Base-by-base conservation (phyloP, 768 basidiomycete species). In the Tremella mesenterica region DNA sequence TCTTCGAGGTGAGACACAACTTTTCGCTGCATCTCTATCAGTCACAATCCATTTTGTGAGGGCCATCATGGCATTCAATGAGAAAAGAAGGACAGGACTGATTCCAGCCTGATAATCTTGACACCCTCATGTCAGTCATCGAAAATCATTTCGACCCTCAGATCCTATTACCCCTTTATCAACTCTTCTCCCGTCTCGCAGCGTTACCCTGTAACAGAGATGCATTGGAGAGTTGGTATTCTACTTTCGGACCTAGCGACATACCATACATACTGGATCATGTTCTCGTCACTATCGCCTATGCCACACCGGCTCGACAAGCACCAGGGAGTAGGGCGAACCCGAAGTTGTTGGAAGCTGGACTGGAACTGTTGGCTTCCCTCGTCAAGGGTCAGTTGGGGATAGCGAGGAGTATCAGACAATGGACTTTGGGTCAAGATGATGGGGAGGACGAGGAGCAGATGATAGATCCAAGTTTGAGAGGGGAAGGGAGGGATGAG, bases 281-380 rank as follows among this genome's bases (percentile, higher is more conserved):
- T 36, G 51, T 67, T 1, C 33, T 67, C 14, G 16, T 28, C 25
- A 54, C 38, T 3, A 54, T 64, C 39, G 36, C 57, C n/a, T 48
- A 38, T 38, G 4, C 51, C 14, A 41, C 23, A 2, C 46, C 48
- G 21, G 33, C n/a, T 10, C 18, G 45, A 28, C 38, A 41, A 16
- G 23, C 23, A 41, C 38, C 38, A 18, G 38, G 38, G 6, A 23
- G 38, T 23, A 33, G 48, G 31, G 58, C 53, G 18, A 65, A 63
- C 53, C 44, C 59, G 9, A 69, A 70, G 50, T 36, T 70, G 34
- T 59, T 65, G 12, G 63, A 69, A 56, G 67, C 71, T 0, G 61
- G 57, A 2, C 52, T 73, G n/a, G 71, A 71, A 26, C 57, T 73
- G 2, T 44, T 73, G 29, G 64, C 67, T 2, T 59, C 66, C 1